Conservation (phyloP, 768 basidiomycete genomes). For the Coprinellus aureogranulatus region DNA sequence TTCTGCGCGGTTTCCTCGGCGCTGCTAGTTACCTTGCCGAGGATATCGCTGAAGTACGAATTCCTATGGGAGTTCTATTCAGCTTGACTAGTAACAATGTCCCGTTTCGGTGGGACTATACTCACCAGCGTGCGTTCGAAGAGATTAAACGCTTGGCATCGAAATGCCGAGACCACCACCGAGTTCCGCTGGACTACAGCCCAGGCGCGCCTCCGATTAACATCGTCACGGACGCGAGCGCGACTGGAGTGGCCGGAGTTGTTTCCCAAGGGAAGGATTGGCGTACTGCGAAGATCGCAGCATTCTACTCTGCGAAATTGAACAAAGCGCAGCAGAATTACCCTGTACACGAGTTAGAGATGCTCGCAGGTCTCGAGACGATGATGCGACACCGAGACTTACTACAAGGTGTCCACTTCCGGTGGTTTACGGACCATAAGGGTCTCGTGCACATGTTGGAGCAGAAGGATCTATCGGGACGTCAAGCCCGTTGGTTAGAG, state of each 20-base stretch:
- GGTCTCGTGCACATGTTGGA: conserved; percentile 23
- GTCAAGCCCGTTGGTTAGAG: conserved; percentile 31
- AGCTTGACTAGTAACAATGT: conserved; percentile 13
- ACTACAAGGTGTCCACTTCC: conserved; percentile 26
- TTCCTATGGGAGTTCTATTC: conserved; percentile 29
- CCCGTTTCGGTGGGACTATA: conserved; percentile 19
- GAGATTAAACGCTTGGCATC: conserved; percentile 24
- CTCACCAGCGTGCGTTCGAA: conserved; percentile 27
- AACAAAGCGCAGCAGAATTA: conserved; percentile 35
- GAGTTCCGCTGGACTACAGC: conserved; percentile 20
- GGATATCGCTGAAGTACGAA: conserved; percentile 20
- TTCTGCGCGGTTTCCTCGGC: conserved; percentile 8
- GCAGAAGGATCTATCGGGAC: conserved; percentile 30
- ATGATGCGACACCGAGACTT: conserved; percentile 25
- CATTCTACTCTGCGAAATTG: conserved; percentile 30
- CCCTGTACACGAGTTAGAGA: conserved; percentile 37
- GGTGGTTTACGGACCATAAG: conserved; percentile 31
- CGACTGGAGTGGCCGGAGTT: conserved; percentile 25
- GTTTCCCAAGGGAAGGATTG: conserved; percentile 26
- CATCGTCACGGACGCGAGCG: conserved; percentile 29
- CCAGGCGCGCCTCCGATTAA: conserved; percentile 16
- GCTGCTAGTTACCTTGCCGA: conserved; percentile 16
- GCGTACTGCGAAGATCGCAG: conserved; percentile 28
- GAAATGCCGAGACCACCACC: conserved; percentile 12
- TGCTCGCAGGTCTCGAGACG: conserved; percentile 34